Base-by-base conservation (phyloP, 768 basidiomycete species). In the Tulasnella sp. region DNA sequence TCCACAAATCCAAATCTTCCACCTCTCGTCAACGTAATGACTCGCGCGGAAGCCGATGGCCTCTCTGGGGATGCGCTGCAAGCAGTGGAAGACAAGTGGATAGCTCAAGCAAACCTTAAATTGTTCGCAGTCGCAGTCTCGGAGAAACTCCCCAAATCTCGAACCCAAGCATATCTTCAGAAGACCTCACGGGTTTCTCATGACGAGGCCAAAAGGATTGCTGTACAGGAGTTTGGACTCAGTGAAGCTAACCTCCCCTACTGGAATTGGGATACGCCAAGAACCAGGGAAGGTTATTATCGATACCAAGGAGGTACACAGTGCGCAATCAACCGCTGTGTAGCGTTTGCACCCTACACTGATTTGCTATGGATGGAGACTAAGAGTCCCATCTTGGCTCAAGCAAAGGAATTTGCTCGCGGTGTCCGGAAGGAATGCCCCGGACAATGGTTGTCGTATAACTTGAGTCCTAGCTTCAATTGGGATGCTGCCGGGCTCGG, bases 281-380 rank as follows among this genome's bases (percentile, higher is more conserved):
- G 95, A 53, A 95, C 93, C 0, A 78, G 92, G 53, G 93, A 98
- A 65, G 93, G 93, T 35, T 98, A 78, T 72, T 98, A 91, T 73
- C 79, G 93, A 57, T 96, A 93, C 72, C 87, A 92, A 66, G 92
- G 93, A 54, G 93, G 93, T 6, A 98, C 92, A 4, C 80, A 87
- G 62, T 92, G 90, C 62, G 91, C 91, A 8, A 75, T 98, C 61
- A 82, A 86, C 67, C 87, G 93, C 53, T 85, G 84, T 15, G 72
- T 91, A 53, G 90, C 89, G 24, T 96, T 88, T 61, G 90, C 90
- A 25, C 93, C 92, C 3, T 91, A 92, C 65, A 85, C 89, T 45
- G 90, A 92, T 65, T 67, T 87, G 48, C 61, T 92, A 58, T 91
- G 89, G 88, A 92, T 92, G 90, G 89, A 92, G 72, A 99, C 95